Evolutionary conservation across 2,329 filamentous ascomycete species (phyloP).

Genomic region (Aschersonia sp.): DNA sequence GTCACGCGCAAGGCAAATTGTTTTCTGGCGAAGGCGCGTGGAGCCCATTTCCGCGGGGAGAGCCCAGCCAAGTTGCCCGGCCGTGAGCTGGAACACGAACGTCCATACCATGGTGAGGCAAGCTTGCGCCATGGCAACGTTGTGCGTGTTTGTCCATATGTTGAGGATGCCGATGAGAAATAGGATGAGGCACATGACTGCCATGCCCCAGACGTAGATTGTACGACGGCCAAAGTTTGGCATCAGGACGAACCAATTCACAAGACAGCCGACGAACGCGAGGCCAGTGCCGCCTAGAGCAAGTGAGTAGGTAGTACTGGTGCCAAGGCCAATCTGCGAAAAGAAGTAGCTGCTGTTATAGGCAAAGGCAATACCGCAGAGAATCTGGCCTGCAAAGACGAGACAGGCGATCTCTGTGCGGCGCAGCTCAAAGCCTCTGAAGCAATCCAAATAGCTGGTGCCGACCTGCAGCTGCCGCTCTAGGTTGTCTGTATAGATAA

Average conservation of each 20-base stretch:
- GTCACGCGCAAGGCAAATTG: slow-evolving; percentile 16
- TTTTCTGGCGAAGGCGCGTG: slow-evolving; percentile 16
- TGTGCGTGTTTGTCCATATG: slow-evolving; percentile 11
- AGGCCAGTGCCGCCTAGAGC: slow-evolving; percentile 23
- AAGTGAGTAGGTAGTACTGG: slow-evolving; percentile 15
- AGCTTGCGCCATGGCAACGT: slow-evolving; percentile 18
- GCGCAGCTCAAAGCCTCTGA: slow-evolving; percentile 25
- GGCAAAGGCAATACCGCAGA: slow-evolving; percentile 19
- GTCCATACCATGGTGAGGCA: slow-evolving; percentile 19
- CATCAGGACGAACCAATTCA: slow-evolving; percentile 27
- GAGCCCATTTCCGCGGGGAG: slow-evolving; percentile 16
- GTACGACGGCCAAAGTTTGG: slow-evolving; percentile 27
- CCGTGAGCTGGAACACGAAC: slow-evolving; percentile 19
- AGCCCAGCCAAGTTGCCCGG: slow-evolving; percentile 22
- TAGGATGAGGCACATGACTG: slow-evolving; percentile 20
- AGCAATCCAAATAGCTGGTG: slow-evolving; percentile 26
- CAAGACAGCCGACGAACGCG: slow-evolving; percentile 26
- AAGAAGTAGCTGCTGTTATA: slow-evolving; percentile 28
- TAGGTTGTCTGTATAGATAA: slow-evolving; percentile 19
- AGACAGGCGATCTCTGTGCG: slow-evolving; percentile 26
- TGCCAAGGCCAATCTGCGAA: slow-evolving; percentile 18
- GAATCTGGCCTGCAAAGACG: slow-evolving; percentile 20
- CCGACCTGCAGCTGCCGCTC: slow-evolving; percentile 10
- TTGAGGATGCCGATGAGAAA: slow-evolving; percentile 26
- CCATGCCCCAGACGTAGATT: slow-evolving; percentile 29